phyloP scores from a whole-genome alignment of 306 rosid genomes.

The Prunus mume region DNA sequence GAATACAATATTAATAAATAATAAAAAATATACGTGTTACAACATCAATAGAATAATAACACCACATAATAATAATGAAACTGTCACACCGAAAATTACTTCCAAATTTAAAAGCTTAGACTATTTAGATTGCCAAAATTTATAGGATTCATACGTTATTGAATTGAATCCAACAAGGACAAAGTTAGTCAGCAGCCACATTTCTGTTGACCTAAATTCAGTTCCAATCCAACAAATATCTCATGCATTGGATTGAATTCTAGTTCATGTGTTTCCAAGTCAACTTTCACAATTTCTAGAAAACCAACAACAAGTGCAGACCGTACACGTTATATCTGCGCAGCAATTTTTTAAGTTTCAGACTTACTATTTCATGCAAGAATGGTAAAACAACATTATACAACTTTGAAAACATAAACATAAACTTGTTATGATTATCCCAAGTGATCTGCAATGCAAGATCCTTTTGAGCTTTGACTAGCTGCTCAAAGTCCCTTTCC shows the following conservation, averaged over 20 bases:
- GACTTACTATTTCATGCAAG: no score
- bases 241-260: conserved; percentile 11
- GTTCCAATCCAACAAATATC: conserved; percentile 1
- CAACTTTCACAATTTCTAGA: conserved; percentile 5
- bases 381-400: no score
- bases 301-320: not conserved
- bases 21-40: no score
- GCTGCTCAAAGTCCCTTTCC: not conserved
- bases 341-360: no score
- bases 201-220: conserved; percentile 10
- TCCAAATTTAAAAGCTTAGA: not conserved
- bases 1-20: no score
- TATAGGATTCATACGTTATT: not conserved
- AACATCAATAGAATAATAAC: no score
- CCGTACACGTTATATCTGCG: no score
- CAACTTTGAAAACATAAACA: not conserved
- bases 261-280: not conserved
- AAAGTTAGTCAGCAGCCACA: conserved; percentile 5
- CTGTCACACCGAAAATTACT: no score
- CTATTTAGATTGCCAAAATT: not conserved
- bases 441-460: not conserved
- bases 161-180: not conserved
- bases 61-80: no score
- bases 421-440: conserved; percentile 6
- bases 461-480: not conserved